Conservation (phyloP, 257 asterid species). For the Paulownia fortunei region DNA sequence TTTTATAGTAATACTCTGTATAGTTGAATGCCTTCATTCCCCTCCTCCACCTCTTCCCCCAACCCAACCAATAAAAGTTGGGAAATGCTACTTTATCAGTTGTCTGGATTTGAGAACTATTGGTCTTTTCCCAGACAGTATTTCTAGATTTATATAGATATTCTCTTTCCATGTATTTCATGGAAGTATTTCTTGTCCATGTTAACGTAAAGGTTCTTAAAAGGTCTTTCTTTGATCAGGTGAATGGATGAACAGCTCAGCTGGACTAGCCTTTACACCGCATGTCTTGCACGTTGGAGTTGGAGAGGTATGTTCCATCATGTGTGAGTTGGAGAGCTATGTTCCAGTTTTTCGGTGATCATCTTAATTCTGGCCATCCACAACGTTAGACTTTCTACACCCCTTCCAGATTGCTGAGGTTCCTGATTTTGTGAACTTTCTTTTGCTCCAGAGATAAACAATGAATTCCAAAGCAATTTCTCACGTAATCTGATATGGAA, state of each 20-base stretch:
- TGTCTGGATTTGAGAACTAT: neutral
- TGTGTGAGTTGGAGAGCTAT: slow-evolving; percentile 75
- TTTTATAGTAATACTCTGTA: neutral
- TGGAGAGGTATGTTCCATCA: slow-evolving; percentile 73
- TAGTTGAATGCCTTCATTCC: neutral
- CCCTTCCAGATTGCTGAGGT: neutral
- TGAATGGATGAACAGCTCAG: slow-evolving; percentile 98
- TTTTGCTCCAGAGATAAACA: neutral
- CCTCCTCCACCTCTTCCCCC: neutral
- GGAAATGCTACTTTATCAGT: slow-evolving; percentile 15
- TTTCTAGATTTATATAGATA: neutral
- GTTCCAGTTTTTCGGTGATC: neutral
- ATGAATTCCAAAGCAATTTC: too few species aligned
- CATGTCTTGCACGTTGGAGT: slow-evolving; percentile 70
- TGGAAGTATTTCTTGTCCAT: too few species aligned
- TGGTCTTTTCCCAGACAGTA: neutral
- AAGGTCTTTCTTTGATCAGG: slow-evolving; percentile 49
- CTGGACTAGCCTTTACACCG: slow-evolving; percentile 95
- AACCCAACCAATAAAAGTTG: neutral
- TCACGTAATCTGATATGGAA: neutral
- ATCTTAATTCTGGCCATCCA: neutral
- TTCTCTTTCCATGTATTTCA: neutral
- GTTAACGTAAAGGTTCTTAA: slow-evolving; percentile 6
- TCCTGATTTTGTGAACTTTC: neutral
- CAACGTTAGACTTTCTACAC: neutral